These are phyloP conservation scores for Agarophyton chilense DNA, from an alignment of 23 red algal species.

Conservation along the genomic window DNA sequence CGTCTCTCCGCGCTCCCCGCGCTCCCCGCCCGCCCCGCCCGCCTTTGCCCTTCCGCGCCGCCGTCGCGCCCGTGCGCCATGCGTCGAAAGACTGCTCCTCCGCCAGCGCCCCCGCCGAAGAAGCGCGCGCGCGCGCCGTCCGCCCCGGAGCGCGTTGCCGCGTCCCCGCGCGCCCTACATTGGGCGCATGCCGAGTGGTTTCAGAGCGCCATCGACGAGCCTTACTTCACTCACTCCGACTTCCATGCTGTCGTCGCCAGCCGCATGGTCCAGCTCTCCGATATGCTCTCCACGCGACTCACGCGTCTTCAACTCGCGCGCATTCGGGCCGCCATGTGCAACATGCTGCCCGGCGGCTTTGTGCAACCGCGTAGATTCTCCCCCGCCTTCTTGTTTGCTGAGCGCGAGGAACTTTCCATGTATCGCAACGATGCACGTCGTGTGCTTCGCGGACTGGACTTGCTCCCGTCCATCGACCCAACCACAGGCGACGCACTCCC, in stretches of 20 bases:
- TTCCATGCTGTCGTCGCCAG: conserved; percentile 65
- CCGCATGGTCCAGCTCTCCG: conserved; percentile 37
- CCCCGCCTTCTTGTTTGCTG: conserved; percentile 38
- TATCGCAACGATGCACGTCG: conserved; percentile 63
- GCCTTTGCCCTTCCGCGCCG: neutral
- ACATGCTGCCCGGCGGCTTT: conserved; percentile 56
- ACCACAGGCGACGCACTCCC: conserved; percentile 30
- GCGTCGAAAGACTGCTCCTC: conserved; percentile 17
- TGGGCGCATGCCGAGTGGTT: conserved; percentile 64
- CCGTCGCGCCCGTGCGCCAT: conserved; percentile 8
- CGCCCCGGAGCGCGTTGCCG: neutral
- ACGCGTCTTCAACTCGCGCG: conserved; percentile 38
- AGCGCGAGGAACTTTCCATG: conserved; percentile 46
- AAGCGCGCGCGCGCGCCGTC: conserved; percentile 26
- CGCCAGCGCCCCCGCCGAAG: neutral
- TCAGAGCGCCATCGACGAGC: conserved; percentile 52
- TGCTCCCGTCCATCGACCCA: conserved; percentile 32
- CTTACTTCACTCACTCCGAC: conserved; percentile 71
- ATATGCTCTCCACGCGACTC: conserved; percentile 22
- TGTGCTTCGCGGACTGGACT: conserved; percentile 32
- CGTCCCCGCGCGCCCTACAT: neutral
- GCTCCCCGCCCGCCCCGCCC: neutral
- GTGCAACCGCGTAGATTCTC: conserved; percentile 59
- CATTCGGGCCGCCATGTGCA: conserved; percentile 73
- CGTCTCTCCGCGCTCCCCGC: neutral